Base-by-base conservation (phyloP, 352 stramenopile species). In the Thraustochytrium sp. region DNA sequence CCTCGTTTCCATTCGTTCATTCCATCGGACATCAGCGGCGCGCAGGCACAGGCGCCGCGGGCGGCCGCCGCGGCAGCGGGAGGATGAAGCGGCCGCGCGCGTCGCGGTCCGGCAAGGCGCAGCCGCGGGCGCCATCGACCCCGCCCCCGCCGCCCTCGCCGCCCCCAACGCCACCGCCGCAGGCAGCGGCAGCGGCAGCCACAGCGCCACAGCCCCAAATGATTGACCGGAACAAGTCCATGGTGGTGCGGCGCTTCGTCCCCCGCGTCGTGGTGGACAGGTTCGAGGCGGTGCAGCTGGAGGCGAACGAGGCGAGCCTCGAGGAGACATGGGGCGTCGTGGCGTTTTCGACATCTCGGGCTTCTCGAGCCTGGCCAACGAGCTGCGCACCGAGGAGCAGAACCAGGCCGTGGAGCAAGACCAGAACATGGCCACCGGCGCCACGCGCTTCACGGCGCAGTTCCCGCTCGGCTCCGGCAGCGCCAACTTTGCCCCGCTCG, bases 341-440 rank as follows among this genome's bases (percentile, higher is more conserved):
- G 13, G 91, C 88, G 11, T 85, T 95, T 95, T 95, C 61, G 91
- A 95, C 74, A 93, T 95, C 46, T 93, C 90, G 16, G 92, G 92
- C 2, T 95, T 95, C 84, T 94, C 92, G 0, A 93, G 89, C 2
- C 89, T 95, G 21, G 91, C 91, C 29, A 93, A 92, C 76, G 40
- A 54, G 9, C 55, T 89, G 29, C 62, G 85, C 21, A 84, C 76
- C 34, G 85, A 89, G 54, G 86, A 89, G 63, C 83, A 40, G 48
- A 5, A 40, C 42, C 51, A 38, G 26, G 8, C 29, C 3, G 3
- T 44, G 4, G 13, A 40, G 49, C 38, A 36, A 54, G 59, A 82
- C 3, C 48, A 37, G 55, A 54, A 44, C 37, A 55, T 9, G 9
- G 46, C 23, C 38, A 26, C 29, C 29, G 36, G 63, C 26, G 4